phyloP scores from a whole-genome alignment of 345 rosid genomes.

The Eucalyptus decipiens region DNA sequence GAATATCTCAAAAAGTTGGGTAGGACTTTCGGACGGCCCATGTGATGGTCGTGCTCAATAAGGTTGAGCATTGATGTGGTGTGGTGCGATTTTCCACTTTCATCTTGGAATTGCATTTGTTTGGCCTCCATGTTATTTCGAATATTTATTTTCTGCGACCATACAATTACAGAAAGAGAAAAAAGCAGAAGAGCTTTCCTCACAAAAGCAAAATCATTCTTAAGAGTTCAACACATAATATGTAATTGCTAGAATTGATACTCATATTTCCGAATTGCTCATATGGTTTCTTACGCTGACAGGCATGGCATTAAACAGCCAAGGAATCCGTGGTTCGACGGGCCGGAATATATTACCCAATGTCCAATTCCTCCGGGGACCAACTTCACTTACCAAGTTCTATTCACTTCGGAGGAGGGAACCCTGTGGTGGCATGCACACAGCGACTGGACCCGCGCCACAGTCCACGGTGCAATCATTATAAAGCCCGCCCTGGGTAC shows the following conservation, averaged over 20 bases:
- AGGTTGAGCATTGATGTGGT: too few species aligned
- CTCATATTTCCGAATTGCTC: neutral
- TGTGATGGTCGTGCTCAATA: too few species aligned
- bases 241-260: neutral
- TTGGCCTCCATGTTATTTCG: too few species aligned
- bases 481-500: constrained; percentile 5
- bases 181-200: too few species aligned
- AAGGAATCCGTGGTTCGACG: constrained; percentile 26
- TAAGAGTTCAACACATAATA: neutral
- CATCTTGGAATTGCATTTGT: too few species aligned
- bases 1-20: neutral
- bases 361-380: constrained; percentile 14
- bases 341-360: constrained; percentile 25
- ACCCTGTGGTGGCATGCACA: constrained; percentile 17
- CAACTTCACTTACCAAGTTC: constrained; percentile 3
- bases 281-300: neutral
- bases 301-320: constrained; percentile 18
- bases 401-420: constrained; percentile 9
- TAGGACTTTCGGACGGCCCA: neutral
- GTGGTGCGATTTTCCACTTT: too few species aligned
- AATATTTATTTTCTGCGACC: too few species aligned
- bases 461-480: constrained; percentile 18
- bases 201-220: too few species aligned
- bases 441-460: constrained; percentile 16
- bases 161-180: too few species aligned